These are phyloP conservation scores for Brettanomyces custersianus DNA, from an alignment of 805 yeast species.

Conservation along the genomic window DNA sequence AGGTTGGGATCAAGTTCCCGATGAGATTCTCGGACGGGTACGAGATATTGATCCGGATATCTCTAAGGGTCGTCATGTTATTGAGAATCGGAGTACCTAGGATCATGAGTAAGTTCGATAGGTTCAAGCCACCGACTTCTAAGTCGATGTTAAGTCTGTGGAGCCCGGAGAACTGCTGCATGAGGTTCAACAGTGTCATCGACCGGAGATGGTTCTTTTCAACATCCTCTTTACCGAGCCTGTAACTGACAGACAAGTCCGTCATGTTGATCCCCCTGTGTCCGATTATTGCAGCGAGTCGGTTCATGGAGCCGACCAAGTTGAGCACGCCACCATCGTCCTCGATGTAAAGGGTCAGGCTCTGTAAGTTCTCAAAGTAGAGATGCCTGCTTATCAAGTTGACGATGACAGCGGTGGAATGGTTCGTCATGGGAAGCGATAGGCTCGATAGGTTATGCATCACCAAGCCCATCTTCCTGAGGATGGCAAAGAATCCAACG, in stretches of 20 bases:
- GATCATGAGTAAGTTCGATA: conserved; percentile 26
- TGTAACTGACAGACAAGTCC: conserved; percentile 18
- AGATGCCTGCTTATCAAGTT: conserved; percentile 21
- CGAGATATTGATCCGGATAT: conserved; percentile 19
- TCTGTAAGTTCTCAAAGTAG: conserved; percentile 21
- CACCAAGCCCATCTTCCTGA: conserved; percentile 21
- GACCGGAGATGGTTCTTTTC: conserved; percentile 26
- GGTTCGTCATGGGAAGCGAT: conserved; percentile 24
- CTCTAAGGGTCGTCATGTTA: conserved; percentile 16
- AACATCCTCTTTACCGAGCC: conserved; percentile 15
- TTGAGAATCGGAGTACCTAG: conserved; percentile 23
- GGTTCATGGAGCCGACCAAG: conserved; percentile 21
- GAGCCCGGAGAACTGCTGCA: conserved; percentile 19
- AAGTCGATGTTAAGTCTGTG: conserved; percentile 16
- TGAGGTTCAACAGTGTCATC: conserved; percentile 22
- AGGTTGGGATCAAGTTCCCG: conserved; percentile 19
- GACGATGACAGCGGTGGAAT: conserved; percentile 22
- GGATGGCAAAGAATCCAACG: conserved; percentile 26
- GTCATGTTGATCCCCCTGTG: conserved; percentile 18
- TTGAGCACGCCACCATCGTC: conserved; percentile 23
- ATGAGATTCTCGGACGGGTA: conserved; percentile 24
- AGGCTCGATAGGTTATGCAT: conserved; percentile 18
- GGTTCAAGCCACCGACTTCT: conserved; percentile 19
- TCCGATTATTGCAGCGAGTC: conserved; percentile 16
- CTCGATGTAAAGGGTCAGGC: conserved; percentile 20